These are phyloP conservation scores for Penicillium palitans DNA, from an alignment of 2,329 filamentous ascomycete genomes.

Conservation along the genomic window DNA sequence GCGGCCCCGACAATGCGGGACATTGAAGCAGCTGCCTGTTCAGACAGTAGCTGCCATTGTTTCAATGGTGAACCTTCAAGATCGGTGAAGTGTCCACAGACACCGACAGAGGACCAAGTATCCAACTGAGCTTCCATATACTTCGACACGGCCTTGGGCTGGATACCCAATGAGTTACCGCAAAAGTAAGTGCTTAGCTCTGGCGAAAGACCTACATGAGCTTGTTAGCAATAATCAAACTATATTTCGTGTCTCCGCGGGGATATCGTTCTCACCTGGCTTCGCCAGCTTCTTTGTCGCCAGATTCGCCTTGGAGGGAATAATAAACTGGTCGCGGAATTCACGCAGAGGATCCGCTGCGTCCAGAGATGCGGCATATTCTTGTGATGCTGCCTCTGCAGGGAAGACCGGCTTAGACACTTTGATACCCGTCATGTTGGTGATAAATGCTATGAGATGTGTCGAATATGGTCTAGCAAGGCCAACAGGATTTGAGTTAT, in stretches of 20 bases:
- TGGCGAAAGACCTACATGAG: slow-evolving; percentile 33
- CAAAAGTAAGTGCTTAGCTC: slow-evolving; percentile 69
- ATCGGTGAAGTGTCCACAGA: slow-evolving; percentile 75
- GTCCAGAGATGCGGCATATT: slow-evolving; percentile 56
- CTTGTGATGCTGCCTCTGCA: slow-evolving; percentile 32
- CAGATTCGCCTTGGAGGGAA: slow-evolving; percentile 73
- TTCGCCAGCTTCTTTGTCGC: slow-evolving; percentile 60
- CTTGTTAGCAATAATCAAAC: slow-evolving; percentile 12
- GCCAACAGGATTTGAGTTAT: background rate
- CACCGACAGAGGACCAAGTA: slow-evolving; percentile 80
- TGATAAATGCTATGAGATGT: background rate
- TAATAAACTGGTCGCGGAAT: slow-evolving; percentile 70
- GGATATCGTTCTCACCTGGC: slow-evolving; percentile 27
- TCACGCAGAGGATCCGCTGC: slow-evolving; percentile 59
- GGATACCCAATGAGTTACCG: slow-evolving; percentile 83
- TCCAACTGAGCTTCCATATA: slow-evolving; percentile 72
- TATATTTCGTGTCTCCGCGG: background rate
- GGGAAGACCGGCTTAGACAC: slow-evolving; percentile 32
- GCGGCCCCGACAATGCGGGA: slow-evolving; percentile 72
- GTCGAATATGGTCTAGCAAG: background rate
- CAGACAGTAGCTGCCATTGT: slow-evolving; percentile 76
- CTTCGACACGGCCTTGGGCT: slow-evolving; percentile 66
- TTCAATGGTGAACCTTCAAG: slow-evolving; percentile 66
- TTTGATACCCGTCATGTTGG: slow-evolving; percentile 15
- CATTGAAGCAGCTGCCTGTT: slow-evolving; percentile 68